These are phyloP conservation scores for Trichoderma sp. DNA, from an alignment of 2,329 filamentous ascomycete species.

Conservation along the genomic window DNA sequence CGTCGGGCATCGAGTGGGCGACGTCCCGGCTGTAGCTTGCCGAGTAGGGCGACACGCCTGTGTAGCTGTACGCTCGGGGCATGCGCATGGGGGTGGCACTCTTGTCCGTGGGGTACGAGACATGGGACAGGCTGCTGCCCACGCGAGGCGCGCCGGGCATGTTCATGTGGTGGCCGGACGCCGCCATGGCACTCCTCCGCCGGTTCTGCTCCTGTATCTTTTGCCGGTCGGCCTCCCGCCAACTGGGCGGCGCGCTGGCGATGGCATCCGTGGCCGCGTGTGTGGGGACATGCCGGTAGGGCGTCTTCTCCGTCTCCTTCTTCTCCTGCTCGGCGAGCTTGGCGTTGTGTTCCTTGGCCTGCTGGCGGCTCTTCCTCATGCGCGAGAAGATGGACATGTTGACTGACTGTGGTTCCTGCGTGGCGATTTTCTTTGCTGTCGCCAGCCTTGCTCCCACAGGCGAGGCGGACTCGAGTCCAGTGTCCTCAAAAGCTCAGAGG, in stretches of 20 bases:
- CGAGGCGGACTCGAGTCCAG: neutral
- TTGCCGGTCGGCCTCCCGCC: slow-evolving; percentile 50
- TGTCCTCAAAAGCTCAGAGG: neutral
- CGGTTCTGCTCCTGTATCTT: slow-evolving; percentile 56
- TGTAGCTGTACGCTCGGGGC: slow-evolving; percentile 50
- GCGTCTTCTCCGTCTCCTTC: slow-evolving; percentile 43
- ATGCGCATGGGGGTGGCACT: slow-evolving; percentile 46
- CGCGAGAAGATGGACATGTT: slow-evolving; percentile 61
- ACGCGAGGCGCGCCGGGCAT: slow-evolving; percentile 49
- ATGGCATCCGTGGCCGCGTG: slow-evolving; percentile 64
- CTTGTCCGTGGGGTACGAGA: slow-evolving; percentile 49
- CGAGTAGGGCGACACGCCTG: slow-evolving; percentile 41
- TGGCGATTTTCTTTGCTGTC: neutral
- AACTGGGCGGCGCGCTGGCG: slow-evolving; percentile 55
- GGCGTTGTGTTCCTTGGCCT: slow-evolving; percentile 57
- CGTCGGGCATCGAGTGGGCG: slow-evolving; percentile 38
- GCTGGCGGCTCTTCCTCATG: slow-evolving; percentile 55
- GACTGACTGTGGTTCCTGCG: slow-evolving; percentile 16
- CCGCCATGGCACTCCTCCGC: slow-evolving; percentile 52
- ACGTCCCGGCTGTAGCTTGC: slow-evolving; percentile 39
- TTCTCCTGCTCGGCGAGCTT: slow-evolving; percentile 53
- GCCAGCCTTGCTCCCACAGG: neutral
- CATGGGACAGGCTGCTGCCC: slow-evolving; percentile 51
- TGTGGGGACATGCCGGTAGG: slow-evolving; percentile 63
- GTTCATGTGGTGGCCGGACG: slow-evolving; percentile 44